These are phyloP conservation scores for Mycena indigotica DNA, from an alignment of 768 basidiomycete genomes.

Conservation along the genomic window DNA sequence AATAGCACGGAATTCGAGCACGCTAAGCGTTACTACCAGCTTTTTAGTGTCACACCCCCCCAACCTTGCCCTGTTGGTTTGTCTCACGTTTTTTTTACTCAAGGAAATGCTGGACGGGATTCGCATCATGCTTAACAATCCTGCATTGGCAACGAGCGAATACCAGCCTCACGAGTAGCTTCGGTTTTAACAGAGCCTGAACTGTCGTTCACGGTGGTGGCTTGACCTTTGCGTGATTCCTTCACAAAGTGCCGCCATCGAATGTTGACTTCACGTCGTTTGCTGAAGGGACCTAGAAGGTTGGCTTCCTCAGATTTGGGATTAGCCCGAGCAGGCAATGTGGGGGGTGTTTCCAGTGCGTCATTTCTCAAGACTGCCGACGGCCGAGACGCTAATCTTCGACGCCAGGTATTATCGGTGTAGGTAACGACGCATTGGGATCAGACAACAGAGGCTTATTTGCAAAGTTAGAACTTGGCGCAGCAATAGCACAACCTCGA, in stretches of 20 bases:
- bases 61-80: slow-evolving; percentile 51
- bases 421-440: slow-evolving; percentile 41
- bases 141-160: slow-evolving; percentile 46
- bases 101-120: slow-evolving; percentile 81
- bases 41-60: slow-evolving; percentile 76
- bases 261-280: slow-evolving; percentile 72
- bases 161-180: slow-evolving; percentile 25
- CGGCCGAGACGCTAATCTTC: slow-evolving; percentile 46
- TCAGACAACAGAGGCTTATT: slow-evolving; percentile 61
- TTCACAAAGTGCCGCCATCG: slow-evolving; percentile 64
- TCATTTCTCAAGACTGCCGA: slow-evolving; percentile 45
- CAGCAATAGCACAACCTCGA: slow-evolving; percentile 50
- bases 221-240: slow-evolving; percentile 55
- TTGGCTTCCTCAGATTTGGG: slow-evolving; percentile 58
- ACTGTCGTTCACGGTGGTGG: slow-evolving; percentile 60
- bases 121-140: slow-evolving; percentile 43
- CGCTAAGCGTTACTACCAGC: slow-evolving; percentile 77
- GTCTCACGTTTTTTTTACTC: not conserved
- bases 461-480: slow-evolving; percentile 3
- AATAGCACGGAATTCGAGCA: slow-evolving; percentile 71
- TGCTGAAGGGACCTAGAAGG: slow-evolving; percentile 68
- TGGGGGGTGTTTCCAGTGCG: slow-evolving; percentile 52
- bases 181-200: slow-evolving; percentile 13
- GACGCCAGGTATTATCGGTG: slow-evolving; percentile 51
- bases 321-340: slow-evolving; percentile 58